phyloP scores from a whole-genome alignment of 805 yeast genomes.

The Wickerhamiella spandovensis region DNA sequence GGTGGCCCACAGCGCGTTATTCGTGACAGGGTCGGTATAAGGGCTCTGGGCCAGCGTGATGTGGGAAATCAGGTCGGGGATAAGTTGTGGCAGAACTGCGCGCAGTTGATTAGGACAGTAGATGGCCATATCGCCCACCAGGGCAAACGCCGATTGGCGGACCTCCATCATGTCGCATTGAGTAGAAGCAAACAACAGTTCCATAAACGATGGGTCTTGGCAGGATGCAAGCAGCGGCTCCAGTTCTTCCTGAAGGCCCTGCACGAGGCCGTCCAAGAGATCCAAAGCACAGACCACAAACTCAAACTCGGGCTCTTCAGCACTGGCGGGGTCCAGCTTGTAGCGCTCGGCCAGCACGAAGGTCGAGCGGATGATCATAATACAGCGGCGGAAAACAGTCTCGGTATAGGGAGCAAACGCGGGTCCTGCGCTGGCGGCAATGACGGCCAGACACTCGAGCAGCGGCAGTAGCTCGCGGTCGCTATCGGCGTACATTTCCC shows the following conservation, averaged over 20 bases:
- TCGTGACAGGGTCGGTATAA: constrained; percentile 51
- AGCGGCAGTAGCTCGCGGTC: constrained; percentile 86
- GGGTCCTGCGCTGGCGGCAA: constrained; percentile 78
- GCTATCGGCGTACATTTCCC: constrained; percentile 63
- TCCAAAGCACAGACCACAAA: constrained; percentile 82
- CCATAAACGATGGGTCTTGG: constrained; percentile 36
- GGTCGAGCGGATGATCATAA: constrained; percentile 52
- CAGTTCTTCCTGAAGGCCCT: constrained; percentile 62
- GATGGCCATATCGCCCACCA: constrained; percentile 80
- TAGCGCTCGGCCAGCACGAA: constrained; percentile 53
- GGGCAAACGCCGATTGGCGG: constrained; percentile 83
- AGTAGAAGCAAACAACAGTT: constrained; percentile 51
- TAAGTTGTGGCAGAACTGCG: constrained; percentile 23
- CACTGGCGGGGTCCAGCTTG: constrained; percentile 40
- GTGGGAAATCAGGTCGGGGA: constrained; percentile 40
- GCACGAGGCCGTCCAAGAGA: constrained; percentile 81
- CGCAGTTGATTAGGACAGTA: constrained; percentile 32
- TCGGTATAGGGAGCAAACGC: constrained; percentile 79
- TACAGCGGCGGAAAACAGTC: constrained; percentile 70
- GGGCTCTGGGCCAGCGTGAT: constrained; percentile 40
- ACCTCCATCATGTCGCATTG: constrained; percentile 74
- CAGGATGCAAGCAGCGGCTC: constrained; percentile 35
- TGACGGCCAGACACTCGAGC: constrained; percentile 81
- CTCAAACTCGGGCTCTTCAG: constrained; percentile 70
- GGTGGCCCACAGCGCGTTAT: constrained; percentile 87